These are phyloP conservation scores for Nakazawaea ernobii DNA, from an alignment of 805 yeast species.

Conservation along the genomic window DNA sequence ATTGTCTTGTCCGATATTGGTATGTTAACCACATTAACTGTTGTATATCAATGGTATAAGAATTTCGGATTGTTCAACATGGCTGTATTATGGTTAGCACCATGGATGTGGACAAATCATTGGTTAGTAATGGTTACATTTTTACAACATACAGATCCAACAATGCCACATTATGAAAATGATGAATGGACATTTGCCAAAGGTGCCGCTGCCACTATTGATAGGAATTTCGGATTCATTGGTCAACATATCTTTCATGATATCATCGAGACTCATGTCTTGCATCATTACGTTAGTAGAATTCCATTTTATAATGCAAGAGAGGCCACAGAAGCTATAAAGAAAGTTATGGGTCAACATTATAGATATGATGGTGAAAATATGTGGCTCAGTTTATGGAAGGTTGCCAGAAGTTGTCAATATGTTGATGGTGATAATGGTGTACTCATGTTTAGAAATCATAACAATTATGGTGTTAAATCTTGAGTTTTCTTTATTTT, in stretches of 20 bases:
- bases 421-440: constrained; percentile 67
- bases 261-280: constrained; percentile 52
- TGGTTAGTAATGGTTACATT: constrained; percentile 62
- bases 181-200: constrained; percentile 58
- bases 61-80: constrained; percentile 32
- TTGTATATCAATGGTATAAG: too few relatives aligned
- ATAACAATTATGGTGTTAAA: constrained; percentile 36
- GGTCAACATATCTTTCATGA: constrained; percentile 55
- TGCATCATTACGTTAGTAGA: constrained; percentile 50
- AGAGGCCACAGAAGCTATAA: constrained; percentile 46
- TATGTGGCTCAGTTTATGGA: constrained; percentile 57
- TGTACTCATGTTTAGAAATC: constrained; percentile 61
- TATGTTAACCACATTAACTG: constrained; percentile 20
- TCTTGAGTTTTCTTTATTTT: too few relatives aligned
- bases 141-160: constrained; percentile 57
- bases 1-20: constrained; percentile 73
- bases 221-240: constrained; percentile 53
- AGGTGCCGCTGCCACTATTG: constrained; percentile 65
- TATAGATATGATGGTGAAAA: constrained; percentile 44
- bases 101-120: constrained; percentile 56
- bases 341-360: constrained; percentile 47
- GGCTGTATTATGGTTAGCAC: constrained; percentile 50
- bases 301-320: constrained; percentile 53
- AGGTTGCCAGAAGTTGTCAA: constrained; percentile 57
- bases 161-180: constrained; percentile 53